Conservation (phyloP, 2,329 filamentous ascomycete species). For the Xylariaceae sp. region DNA sequence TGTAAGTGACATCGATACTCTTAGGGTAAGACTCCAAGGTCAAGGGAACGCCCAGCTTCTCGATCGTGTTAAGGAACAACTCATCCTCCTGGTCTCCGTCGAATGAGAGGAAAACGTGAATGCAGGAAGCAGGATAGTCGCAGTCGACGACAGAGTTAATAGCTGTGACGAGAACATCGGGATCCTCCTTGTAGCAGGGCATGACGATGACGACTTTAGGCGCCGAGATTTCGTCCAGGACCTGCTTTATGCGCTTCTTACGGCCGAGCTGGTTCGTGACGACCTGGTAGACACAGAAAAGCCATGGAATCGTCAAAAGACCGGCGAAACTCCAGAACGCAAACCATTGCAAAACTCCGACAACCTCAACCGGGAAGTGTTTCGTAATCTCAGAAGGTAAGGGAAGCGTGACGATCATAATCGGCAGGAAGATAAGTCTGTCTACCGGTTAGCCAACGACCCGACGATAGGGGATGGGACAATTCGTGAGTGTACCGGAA, state of each 20-base stretch:
- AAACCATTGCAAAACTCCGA: slow-evolving; percentile 80
- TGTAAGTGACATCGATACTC: slow-evolving; percentile 86
- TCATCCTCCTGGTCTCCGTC: slow-evolving; percentile 88
- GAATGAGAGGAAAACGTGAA: slow-evolving; percentile 93
- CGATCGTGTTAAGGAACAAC: slow-evolving; percentile 79
- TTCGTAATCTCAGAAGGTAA: slow-evolving; percentile 66
- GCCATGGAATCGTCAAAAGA: slow-evolving; percentile 81
- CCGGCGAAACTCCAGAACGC: slow-evolving; percentile 90
- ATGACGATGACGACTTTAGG: slow-evolving; percentile 95
- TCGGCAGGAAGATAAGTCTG: slow-evolving; percentile 79
- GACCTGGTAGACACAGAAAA: slow-evolving; percentile 87
- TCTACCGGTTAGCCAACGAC: slow-evolving; percentile 15
- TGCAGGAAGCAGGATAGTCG: slow-evolving; percentile 86
- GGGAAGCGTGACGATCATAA: slow-evolving; percentile 90
- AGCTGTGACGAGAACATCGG: slow-evolving; percentile 75
- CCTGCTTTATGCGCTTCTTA: slow-evolving; percentile 73
- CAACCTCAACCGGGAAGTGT: slow-evolving; percentile 65
- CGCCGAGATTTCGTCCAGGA: slow-evolving; percentile 76
- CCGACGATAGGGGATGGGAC: not conserved
- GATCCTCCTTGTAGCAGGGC: slow-evolving; percentile 92
- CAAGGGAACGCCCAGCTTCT: slow-evolving; percentile 75
- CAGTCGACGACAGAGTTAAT: slow-evolving; percentile 89
- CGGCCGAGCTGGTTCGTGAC: slow-evolving; percentile 82
- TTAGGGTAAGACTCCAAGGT: slow-evolving; percentile 73
- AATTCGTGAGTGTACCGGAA: slow-evolving; percentile 56